Evolutionary conservation across 2,329 filamentous ascomycete genomes (phyloP), one percentile per base, ranked within the genome.

Genomic region (Sarocladium brachiariae): DNA sequence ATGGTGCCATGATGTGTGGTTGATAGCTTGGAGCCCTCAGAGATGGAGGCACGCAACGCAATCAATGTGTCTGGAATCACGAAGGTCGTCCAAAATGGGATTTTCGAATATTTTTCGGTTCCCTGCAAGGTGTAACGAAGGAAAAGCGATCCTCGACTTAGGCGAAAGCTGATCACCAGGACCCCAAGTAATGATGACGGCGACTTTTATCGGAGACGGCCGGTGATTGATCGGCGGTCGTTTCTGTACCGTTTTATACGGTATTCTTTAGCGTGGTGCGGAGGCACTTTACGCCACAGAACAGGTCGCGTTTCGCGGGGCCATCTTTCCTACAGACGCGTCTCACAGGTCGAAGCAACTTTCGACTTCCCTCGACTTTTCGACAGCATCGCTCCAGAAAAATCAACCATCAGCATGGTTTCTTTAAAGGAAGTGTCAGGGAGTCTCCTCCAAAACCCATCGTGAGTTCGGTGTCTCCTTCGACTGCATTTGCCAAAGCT

Each of bases 361-460:
- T n/a, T 25, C 24, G 10, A 7, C 27, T 47, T 47, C 16, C 43
- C 25, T 18, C 31, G 13, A 14, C 46, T 24, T 9, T 37, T 19
- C 33, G n/a, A 35, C 25, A 9, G 23, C 13, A 49, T 37, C 21
- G 31, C 24, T n/a, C 21, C 31, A 3, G 30, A 16, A n/a, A 14
- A 3, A 30, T 8, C 5, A 37, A 13, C 7, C 3, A 23, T 38
- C 56, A 58, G 51, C 25, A 69, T 69, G 67, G 65, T 67, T 27
- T 53, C 57, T 27, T 61, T 69, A 50, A 58, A 69, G 47, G 61
- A 68, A 34, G 60, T 63, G 34, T 47, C 59, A 21, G 64, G 57
- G 50, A 64, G 60, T 45, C 59, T 70, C 27, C 61, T 68, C 50
- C 62, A 64, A 49, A 60, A 58, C 18, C 61, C 66, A 41, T 61